A percentile compares a stretch with the other conserved stretches of the same genome.
phyloP scores from a whole-genome alignment of 1,139 yeast species.

The Lizanozyma gosingica region DNA sequence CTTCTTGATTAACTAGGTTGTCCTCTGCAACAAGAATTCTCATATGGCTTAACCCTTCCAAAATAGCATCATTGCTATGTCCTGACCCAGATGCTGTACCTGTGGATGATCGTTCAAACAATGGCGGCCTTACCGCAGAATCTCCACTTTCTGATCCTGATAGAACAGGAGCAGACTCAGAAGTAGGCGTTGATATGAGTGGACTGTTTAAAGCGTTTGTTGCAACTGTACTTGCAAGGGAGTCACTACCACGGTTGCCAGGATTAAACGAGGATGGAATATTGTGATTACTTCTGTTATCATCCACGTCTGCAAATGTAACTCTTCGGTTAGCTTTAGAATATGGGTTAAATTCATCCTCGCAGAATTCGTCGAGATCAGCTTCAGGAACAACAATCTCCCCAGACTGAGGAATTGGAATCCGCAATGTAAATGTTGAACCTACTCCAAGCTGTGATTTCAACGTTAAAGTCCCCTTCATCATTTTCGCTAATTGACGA shows the following conservation, averaged over 20 bases:
- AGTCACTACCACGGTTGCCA: neutral
- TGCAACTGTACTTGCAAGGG: neutral
- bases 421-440: constrained; percentile 68
- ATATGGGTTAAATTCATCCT: constrained; percentile 35
- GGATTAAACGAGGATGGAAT: neutral
- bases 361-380: constrained; percentile 33
- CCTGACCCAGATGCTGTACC: constrained; percentile 39
- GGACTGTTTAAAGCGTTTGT: neutral
- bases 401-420: constrained; percentile 69
- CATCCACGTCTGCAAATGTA: constrained; percentile 20
- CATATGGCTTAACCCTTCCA: constrained; percentile 30
- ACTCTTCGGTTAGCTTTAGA: constrained; percentile 30
- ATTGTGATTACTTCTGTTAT: constrained; percentile 5
- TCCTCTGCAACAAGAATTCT: constrained; percentile 90
- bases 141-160: neutral
- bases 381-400: constrained; percentile 38
- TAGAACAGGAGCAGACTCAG: neutral
- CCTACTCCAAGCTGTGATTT: constrained; percentile 69
- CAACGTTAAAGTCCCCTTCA: constrained; percentile 74
- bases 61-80: constrained; percentile 19
- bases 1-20: constrained; percentile 85
- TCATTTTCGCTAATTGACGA: constrained; percentile 79
- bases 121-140: constrained; percentile 5
- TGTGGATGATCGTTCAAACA: constrained; percentile 40
- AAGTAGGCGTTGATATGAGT: neutral